Percentiles rank a stretch among this genome's conserved stretches.
phyloP scores from a whole-genome alignment of 768 basidiomycete species.

The Lactarius evosmus region DNA sequence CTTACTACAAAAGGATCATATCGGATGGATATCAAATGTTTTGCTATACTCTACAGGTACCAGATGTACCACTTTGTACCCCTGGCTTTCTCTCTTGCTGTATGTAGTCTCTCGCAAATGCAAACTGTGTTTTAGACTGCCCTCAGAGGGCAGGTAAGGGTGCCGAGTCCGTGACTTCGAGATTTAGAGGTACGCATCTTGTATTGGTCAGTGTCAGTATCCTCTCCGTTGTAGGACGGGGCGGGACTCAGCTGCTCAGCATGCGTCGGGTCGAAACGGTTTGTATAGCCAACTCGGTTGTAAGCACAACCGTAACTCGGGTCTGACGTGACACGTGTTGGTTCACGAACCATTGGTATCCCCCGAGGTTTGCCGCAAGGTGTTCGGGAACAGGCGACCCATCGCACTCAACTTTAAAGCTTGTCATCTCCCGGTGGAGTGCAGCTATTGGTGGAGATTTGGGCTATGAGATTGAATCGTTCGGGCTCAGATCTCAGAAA shows the following conservation, averaged over 20 bases:
- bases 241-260: background rate
- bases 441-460: no score
- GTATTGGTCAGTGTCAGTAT: no score
- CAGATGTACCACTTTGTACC: background rate
- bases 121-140: background rate
- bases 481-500: no score
- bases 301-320: background rate
- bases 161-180: no score
- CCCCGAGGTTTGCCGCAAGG: no score
- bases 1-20: background rate
- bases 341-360: no score
- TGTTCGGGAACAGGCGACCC: background rate
- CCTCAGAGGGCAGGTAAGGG: background rate
- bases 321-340: background rate
- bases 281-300: no score
- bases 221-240: no score
- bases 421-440: background rate
- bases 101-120: background rate
- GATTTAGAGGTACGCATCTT: no score
- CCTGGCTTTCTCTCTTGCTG: background rate
- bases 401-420: background rate
- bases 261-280: background rate
- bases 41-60: slow-evolving; percentile 1
- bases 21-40: background rate
- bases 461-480: no score